Evolutionary conservation across 2,329 filamentous ascomycete species (phyloP), one percentile per base, ranked within the genome.

Genomic region (Fusarium sp.): DNA sequence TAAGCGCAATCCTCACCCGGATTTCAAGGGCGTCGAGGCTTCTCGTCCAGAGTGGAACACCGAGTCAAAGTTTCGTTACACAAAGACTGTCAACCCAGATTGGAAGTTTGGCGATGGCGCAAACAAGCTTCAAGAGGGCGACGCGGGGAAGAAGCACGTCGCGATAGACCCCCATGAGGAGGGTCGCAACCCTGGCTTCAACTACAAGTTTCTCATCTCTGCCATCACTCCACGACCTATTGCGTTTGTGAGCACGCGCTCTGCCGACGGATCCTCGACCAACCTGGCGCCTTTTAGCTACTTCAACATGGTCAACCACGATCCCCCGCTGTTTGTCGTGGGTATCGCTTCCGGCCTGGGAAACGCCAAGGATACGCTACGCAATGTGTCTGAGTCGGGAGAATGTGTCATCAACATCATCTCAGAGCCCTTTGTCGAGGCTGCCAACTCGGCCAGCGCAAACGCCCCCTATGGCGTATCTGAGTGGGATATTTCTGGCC

Each of bases 161-260:
- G 86, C 91, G 79, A 97, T 98, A 77, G 92, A 98, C 82, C 95
- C 95, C 0, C 91, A 95, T 81, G 92, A 88, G 65, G 85, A 91
- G 31, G 93, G 91, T 35, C 89, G 95, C 0, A 88, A 91, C 0
- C 84, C 90, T 0, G 84, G 86, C 1, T 91, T 89, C 84, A 98
- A 98, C 88, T 98, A 98, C 89, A 98, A 97, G 84, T 89, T 98
- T 16, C 87, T 98, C 70, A 97, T 98, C 82, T 94, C 91, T 20
- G 91, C 91, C 73, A 90, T 98, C 75, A 89, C 95, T 18, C 96
- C 96, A 1, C 90, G 96, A 14, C 96, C 96, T 14, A 92, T 98
- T 79, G 90, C 89, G 62, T 89, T 92, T 81, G 80, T 92, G 35
- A 90, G 87, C 69, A 90, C 90, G 11, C 80, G 83, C 63, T 85